Conservation (phyloP, 2,329 filamentous ascomycete species). For the Phialophora verrucosa region DNA sequence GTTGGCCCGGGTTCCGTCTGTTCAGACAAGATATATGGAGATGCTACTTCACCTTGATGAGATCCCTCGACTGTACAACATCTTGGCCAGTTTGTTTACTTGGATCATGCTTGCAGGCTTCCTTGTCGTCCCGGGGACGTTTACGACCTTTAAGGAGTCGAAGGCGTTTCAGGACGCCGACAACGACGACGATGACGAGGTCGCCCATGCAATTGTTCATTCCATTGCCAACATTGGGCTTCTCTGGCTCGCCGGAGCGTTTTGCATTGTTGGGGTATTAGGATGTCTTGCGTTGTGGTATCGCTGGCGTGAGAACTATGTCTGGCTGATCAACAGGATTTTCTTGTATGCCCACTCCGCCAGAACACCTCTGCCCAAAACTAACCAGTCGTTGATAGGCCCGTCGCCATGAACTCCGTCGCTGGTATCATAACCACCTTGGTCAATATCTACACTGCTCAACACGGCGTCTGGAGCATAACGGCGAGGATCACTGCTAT, state of each 20-base stretch:
- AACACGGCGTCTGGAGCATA: constrained; percentile 42
- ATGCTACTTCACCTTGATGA: constrained; percentile 44
- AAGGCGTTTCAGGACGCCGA: constrained; percentile 39
- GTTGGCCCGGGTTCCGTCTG: constrained; percentile 32
- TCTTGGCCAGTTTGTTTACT: constrained; percentile 53
- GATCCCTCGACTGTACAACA: constrained; percentile 48
- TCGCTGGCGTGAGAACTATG: constrained; percentile 56
- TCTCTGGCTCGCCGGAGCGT: constrained; percentile 53
- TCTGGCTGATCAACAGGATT: constrained; percentile 61
- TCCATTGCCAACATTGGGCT: constrained; percentile 49
- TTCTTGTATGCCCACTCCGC: constrained; percentile 47
- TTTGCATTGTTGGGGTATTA: constrained; percentile 50
- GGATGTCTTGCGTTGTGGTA: constrained; percentile 55
- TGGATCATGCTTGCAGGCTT: constrained; percentile 62
- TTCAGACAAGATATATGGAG: constrained; percentile 39
- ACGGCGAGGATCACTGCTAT: constrained; percentile 42
- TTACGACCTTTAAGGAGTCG: constrained; percentile 52
- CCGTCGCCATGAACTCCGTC: constrained; percentile 52
- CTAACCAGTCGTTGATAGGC: constrained; percentile 36
- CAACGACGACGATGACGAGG: constrained; percentile 39
- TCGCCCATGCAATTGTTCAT: constrained; percentile 43
- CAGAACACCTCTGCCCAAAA: not conserved
- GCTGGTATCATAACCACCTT: constrained; percentile 59
- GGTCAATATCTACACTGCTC: constrained; percentile 53
- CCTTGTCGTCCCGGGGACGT: constrained; percentile 60